These are phyloP conservation scores for Puccinia hordei DNA, from an alignment of 1,284 basidiomycete genomes.

Conservation along the genomic window DNA sequence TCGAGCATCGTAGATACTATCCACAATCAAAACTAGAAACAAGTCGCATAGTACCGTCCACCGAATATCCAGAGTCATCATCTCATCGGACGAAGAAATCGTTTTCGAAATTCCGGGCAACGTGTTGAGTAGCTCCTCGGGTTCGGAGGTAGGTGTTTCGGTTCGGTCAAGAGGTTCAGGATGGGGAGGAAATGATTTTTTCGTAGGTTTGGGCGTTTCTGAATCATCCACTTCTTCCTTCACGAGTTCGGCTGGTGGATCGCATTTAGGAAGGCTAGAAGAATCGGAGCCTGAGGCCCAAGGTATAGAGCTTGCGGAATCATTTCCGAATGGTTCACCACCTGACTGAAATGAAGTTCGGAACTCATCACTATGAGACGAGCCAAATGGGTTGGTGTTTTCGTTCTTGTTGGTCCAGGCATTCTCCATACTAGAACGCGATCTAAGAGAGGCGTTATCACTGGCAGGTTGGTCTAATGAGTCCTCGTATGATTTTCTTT, in stretches of 20 bases:
- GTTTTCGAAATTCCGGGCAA: conserved; percentile 82
- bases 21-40: conserved; percentile 87
- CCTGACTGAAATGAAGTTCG: conserved; percentile 7
- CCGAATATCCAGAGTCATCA: conserved; percentile 88
- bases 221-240: not conserved
- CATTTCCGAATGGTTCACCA: conserved; percentile 23
- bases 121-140: conserved; percentile 57
- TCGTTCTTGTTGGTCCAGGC: conserved; percentile 28
- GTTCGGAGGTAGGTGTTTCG: conserved; percentile 65
- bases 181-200: conserved; percentile 52
- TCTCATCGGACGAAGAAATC: conserved; percentile 77
- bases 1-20: conserved; percentile 90
- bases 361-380: not conserved
- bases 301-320: conserved; percentile 15
- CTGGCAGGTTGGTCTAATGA: not conserved
- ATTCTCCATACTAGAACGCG: conserved; percentile 35
- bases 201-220: conserved; percentile 41
- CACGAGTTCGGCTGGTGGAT: conserved; percentile 6
- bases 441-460: conserved; percentile 18
- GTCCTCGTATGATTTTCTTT: not conserved
- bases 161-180: conserved; percentile 54
- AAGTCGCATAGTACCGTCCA: conserved; percentile 96
- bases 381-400: conserved; percentile 17
- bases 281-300: conserved; percentile 24
- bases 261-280: not conserved